Conservation (phyloP, 495 filamentous ascomycete genomes). For the Aspergillus sparsus region DNA sequence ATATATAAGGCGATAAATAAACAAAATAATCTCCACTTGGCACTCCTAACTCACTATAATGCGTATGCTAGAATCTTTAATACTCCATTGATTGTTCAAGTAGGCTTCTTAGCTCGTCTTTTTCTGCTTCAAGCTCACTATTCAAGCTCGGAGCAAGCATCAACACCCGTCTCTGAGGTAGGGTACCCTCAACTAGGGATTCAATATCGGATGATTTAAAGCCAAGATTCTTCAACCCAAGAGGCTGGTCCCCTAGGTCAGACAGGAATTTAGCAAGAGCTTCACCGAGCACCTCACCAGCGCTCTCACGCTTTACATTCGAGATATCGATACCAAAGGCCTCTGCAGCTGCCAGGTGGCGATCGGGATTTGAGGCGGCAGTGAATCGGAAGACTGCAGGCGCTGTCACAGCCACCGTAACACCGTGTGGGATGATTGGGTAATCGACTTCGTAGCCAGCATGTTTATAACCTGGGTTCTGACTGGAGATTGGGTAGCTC, state of each 20-base stretch:
- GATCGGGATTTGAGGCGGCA: constrained; percentile 82
- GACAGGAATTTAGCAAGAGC: constrained; percentile 78
- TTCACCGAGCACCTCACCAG: constrained; percentile 81
- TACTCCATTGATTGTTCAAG: constrained; percentile 70
- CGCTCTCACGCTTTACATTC: constrained; percentile 80
- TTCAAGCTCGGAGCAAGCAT: constrained; percentile 86
- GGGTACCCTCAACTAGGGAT: constrained; percentile 84
- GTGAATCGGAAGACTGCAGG: constrained; percentile 95
- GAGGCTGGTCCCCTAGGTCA: constrained; percentile 84
- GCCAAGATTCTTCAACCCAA: constrained; percentile 79
- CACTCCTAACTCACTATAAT: constrained; percentile 1
- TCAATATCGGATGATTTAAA: constrained; percentile 75
- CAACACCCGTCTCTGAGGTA: constrained; percentile 85
- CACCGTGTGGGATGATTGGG: constrained; percentile 92
- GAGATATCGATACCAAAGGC: constrained; percentile 86
- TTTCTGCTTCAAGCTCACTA: constrained; percentile 60
- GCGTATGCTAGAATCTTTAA: constrained; percentile 18
- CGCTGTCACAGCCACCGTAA: constrained; percentile 91
- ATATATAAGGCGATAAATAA: too few species aligned
- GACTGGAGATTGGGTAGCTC: constrained; percentile 92
- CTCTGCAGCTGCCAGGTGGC: constrained; percentile 87
- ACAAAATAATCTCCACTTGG: too few species aligned
- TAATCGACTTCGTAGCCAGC: constrained; percentile 71
- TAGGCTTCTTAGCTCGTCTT: constrained; percentile 63
- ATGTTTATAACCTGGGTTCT: constrained; percentile 90